Evolutionary conservation across 768 basidiomycete species (phyloP), one percentile per base, ranked within the genome.

Genomic region (Botryobasidium botryosum): DNA sequence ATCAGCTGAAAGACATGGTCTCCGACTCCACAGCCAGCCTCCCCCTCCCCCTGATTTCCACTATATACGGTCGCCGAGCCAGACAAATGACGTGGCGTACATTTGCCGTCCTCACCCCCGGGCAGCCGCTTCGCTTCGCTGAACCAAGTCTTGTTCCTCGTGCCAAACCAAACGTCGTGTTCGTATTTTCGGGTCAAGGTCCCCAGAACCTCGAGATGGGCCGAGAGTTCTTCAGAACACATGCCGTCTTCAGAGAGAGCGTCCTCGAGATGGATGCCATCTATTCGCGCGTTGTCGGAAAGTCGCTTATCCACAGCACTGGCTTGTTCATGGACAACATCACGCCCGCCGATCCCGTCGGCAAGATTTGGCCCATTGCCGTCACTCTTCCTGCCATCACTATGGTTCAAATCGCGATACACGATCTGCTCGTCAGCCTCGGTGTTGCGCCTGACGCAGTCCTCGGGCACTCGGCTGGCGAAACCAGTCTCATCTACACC

Each of bases 381-480:
- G 43, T 68, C 6, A 67, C 59, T 12, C 56, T 69, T 3, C 67
- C 68, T 2, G 55, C 67, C 1, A 50, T 70, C 18, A 55, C 64
- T 1, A 67, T 71, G 51, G 49, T 68, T 40, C 69, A 71, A 49
- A 64, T 71, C 7, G 69, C 68, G 0, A 44, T 69, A 5, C 61
- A 62, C 48, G 69, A 71, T 38, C 57, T 65, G 2, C 50, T 69
- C 1, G 47, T 47, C 1, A 57, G 58, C 37, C 35, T 68, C 12
- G 63, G 65, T 6, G 43, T 68, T 36, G 48, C 44, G 10, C 66
- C 69, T 0, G 60, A 67, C 35, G 53, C 56, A 5, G 53, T 69
- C 13, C 39, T 70, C 5, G 69, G 69, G 0, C 68, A 69, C 52
- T 69, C 68, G n/a, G 66, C 67, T 12, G 69, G 69, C 8, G 69